Evolutionary conservation across 2,329 filamentous ascomycete species (phyloP).

Genomic region (Phyllosticta citribraziliensis): DNA sequence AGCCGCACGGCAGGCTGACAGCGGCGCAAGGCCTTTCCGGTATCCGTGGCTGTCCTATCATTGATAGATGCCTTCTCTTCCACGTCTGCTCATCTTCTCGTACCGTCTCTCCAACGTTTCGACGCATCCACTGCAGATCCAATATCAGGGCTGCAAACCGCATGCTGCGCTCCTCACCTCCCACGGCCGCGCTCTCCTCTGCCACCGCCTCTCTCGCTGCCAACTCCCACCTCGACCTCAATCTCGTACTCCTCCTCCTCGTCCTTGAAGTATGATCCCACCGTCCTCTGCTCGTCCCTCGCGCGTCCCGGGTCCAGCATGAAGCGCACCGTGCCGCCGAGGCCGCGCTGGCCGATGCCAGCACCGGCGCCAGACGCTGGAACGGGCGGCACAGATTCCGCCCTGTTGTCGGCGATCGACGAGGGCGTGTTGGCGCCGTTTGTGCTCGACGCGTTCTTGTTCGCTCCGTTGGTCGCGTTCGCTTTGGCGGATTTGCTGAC

Average conservation of each 20-base stretch:
- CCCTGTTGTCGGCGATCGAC: slow-evolving; percentile 14
- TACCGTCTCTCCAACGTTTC: slow-evolving; percentile 3
- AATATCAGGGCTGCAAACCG: slow-evolving; percentile 5
- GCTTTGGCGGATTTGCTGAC: slow-evolving; percentile 21
- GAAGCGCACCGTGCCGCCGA: slow-evolving; percentile 74
- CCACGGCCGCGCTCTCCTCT: neutral
- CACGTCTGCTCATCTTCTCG: slow-evolving; percentile 13
- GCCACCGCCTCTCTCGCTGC: neutral
- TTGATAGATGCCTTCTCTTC: neutral
- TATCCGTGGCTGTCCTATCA: neutral
- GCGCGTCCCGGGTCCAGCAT: slow-evolving; percentile 76
- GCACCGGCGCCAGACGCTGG: slow-evolving; percentile 26
- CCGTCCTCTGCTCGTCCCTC: slow-evolving; percentile 56
- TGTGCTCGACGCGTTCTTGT: neutral
- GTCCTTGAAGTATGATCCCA: slow-evolving; percentile 59
- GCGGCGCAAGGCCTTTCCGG: too few species aligned
- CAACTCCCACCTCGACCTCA: slow-evolving; percentile 53
- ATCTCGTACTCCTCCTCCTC: slow-evolving; percentile 69
- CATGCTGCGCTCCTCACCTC: neutral
- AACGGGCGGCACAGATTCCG: slow-evolving; percentile 13
- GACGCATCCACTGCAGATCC: neutral
- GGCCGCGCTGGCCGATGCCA: slow-evolving; percentile 34
- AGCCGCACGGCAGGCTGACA: too few species aligned
- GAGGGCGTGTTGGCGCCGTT: slow-evolving; percentile 21
- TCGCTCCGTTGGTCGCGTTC: slow-evolving; percentile 16